Conservation (phyloP, 106 monocot genomes). For the Dactylorhiza incarnata region DNA sequence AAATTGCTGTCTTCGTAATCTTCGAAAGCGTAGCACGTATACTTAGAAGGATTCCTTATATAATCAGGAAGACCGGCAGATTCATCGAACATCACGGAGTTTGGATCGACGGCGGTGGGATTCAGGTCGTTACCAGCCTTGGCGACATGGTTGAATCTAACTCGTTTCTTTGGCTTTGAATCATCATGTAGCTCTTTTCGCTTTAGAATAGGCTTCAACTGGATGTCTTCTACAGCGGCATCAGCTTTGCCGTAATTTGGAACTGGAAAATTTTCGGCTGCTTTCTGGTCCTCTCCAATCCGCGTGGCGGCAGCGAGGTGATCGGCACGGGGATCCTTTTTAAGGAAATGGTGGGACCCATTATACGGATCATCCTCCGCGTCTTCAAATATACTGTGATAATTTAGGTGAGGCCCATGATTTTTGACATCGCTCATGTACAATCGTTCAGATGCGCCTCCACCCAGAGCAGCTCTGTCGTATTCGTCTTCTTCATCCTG, state of each 20-base stretch:
- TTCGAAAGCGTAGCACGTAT: constrained; percentile 60
- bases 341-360: constrained; percentile 14
- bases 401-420: constrained; percentile 55
- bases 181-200: constrained; percentile 47
- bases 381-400: constrained; percentile 45
- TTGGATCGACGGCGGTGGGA: not conserved
- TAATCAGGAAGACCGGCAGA: constrained; percentile 65
- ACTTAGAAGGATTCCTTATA: constrained; percentile 74
- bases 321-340: constrained; percentile 92
- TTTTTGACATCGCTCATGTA: constrained; percentile 90
- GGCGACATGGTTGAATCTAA: constrained; percentile 52
- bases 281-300: constrained; percentile 53
- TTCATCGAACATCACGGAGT: constrained; percentile 8
- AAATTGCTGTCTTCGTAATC: constrained; percentile 25
- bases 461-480: constrained; percentile 63
- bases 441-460: constrained; percentile 53
- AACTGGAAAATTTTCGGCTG: not conserved
- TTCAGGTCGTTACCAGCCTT: constrained; percentile 11
- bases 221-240: constrained; percentile 11
- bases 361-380: constrained; percentile 32
- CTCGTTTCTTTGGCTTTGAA: constrained; percentile 72
- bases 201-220: constrained; percentile 82
- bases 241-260: not conserved
- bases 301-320: constrained; percentile 57
- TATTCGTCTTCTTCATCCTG: constrained; percentile 99